phyloP scores from a whole-genome alignment of 1,284 basidiomycete genomes.

The Ganoderma multipileum region DNA sequence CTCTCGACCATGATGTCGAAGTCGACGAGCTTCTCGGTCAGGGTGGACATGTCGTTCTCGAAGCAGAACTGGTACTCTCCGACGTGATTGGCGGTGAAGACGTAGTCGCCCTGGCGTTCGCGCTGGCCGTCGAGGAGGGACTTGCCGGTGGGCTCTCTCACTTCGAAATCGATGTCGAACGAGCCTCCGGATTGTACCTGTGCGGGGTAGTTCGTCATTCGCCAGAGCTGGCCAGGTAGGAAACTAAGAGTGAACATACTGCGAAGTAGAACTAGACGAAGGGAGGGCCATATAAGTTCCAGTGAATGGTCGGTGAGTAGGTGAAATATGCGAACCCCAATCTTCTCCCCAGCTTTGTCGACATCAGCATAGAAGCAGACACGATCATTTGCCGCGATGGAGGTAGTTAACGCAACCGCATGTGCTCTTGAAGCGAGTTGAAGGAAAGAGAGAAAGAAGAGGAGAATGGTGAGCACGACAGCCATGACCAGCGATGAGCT shows the following conservation, averaged over 20 bases:
- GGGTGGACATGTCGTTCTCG: constrained; percentile 93
- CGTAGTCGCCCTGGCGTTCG: constrained; percentile 96
- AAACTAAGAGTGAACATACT: constrained; percentile 48
- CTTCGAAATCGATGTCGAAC: constrained; percentile 96
- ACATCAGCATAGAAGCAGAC: constrained; percentile 97
- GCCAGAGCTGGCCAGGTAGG: constrained; percentile 39
- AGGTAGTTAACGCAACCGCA: constrained; percentile 87
- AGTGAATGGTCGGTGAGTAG: too few relatives aligned
- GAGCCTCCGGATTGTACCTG: constrained; percentile 96
- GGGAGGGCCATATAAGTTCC: not conserved
- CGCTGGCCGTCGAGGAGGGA: constrained; percentile 85
- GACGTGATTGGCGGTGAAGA: constrained; percentile 92
- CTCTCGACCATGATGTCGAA: constrained; percentile 99
- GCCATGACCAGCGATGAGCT: constrained; percentile 37
- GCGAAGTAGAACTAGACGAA: constrained; percentile 61
- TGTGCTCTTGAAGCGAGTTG: constrained; percentile 32
- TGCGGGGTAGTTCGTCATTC: constrained; percentile 9
- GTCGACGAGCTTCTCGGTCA: constrained; percentile 91
- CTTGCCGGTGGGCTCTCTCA: constrained; percentile 90
- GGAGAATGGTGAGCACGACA: constrained; percentile 28
- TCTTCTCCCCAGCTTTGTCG: constrained; percentile 93
- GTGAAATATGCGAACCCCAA: constrained; percentile 66
- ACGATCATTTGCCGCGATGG: constrained; percentile 85
- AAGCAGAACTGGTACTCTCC: constrained; percentile 99
- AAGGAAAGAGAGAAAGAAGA: constrained; percentile 32